phyloP scores from a whole-genome alignment of 192 early-diverging fungal species.

The Coemansia sp. region DNA sequence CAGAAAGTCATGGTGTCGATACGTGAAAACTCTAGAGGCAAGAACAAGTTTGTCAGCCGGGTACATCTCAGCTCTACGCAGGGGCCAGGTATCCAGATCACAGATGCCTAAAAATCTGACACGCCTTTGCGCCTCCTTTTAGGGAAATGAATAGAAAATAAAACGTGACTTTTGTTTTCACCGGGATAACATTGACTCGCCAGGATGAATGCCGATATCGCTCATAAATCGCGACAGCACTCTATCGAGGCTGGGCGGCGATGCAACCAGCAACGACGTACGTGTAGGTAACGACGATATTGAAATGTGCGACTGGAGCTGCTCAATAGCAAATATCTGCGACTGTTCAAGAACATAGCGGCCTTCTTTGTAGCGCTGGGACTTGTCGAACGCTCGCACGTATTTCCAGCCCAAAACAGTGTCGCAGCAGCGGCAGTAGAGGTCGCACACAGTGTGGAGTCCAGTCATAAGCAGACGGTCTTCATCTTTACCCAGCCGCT shows the following conservation, averaged over 20 bases:
- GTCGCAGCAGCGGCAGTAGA: constrained; percentile 34
- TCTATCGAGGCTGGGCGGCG: constrained; percentile 10
- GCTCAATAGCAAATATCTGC: constrained; percentile 18
- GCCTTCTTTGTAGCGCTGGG: constrained; percentile 51
- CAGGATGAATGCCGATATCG: constrained; percentile 11
- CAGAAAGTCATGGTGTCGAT: constrained; percentile 61
- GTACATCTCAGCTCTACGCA: constrained; percentile 66
- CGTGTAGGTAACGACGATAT: not conserved
- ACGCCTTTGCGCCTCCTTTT: not conserved
- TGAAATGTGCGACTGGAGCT: not conserved
- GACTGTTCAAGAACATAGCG: constrained; percentile 46
- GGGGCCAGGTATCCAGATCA: constrained; percentile 64
- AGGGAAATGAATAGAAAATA: not conserved
- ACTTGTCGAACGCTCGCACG: constrained; percentile 26
- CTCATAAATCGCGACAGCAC: constrained; percentile 13
- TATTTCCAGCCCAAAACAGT: constrained; percentile 47
- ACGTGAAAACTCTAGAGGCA: constrained; percentile 54
- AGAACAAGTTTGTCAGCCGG: constrained; percentile 57
- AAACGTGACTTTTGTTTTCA: not conserved
- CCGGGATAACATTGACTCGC: not conserved
- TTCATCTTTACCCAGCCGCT: constrained; percentile 29
- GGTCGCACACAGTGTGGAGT: constrained; percentile 45
- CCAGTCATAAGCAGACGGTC: constrained; percentile 52
- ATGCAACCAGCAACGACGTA: constrained; percentile 1
- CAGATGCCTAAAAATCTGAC: constrained; percentile 35